A percentile compares a stretch with the other conserved stretches of the same genome.
Conservation (phyloP, 345 rosid genomes). For the Camelina sativa region DNA sequence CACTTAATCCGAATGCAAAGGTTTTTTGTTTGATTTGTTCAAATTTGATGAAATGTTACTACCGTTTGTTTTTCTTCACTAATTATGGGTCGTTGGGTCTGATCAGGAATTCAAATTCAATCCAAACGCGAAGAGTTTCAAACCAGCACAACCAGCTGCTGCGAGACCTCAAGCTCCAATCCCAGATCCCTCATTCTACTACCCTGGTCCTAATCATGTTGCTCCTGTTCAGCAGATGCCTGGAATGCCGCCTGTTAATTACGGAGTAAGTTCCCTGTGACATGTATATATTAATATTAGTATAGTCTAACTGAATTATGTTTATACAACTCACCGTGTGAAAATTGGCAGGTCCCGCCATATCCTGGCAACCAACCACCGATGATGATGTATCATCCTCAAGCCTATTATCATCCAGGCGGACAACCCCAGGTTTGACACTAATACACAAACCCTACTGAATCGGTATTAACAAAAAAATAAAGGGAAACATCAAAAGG, state of each 20-base stretch:
- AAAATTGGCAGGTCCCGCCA: conserved; percentile 59
- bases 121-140: conserved; percentile 92
- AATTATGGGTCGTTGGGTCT: conserved; percentile 26
- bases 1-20: conserved; percentile 86
- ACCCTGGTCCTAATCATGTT: conserved; percentile 47
- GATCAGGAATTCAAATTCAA: conserved; percentile 90
- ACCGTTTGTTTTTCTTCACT: conserved; percentile 2
- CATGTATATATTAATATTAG: neutral
- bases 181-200: conserved; percentile 71
- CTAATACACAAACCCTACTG: neutral
- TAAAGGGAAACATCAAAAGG: neutral
- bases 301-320: neutral
- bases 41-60: conserved; percentile 23
- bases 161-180: conserved; percentile 68
- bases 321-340: conserved; percentile 9
- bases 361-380: conserved; percentile 77
- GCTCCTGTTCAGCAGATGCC: conserved; percentile 67
- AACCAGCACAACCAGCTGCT: conserved; percentile 60
- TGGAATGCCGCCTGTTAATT: conserved; percentile 68
- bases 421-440: conserved; percentile 68
- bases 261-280: conserved; percentile 63
- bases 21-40: conserved; percentile 44
- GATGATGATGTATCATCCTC: conserved; percentile 62
- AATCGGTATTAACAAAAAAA: neutral
- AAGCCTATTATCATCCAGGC: conserved; percentile 71